A percentile compares a stretch with the other conserved stretches of the same genome.
Conservation (phyloP, 2,329 filamentous ascomycete genomes). For the Botrytis deweyae region DNA sequence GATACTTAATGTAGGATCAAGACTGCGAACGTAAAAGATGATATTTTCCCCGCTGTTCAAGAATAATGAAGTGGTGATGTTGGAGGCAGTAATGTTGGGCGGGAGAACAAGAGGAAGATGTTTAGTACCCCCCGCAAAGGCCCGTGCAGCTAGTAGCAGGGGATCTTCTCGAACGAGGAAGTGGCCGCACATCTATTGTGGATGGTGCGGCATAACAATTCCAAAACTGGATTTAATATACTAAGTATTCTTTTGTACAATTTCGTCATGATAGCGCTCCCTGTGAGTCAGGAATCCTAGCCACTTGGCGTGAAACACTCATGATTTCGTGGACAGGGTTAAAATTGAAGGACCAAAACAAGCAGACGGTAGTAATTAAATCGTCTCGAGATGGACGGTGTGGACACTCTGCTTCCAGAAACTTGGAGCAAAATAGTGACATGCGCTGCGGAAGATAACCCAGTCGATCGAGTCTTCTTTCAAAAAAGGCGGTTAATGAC, state of each 20-base stretch:
- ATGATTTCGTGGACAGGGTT: background rate
- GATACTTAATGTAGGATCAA: background rate
- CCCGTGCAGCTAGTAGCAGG: slow-evolving; percentile 5
- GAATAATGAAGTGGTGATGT: background rate
- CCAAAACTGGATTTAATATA: background rate
- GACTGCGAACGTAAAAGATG: background rate
- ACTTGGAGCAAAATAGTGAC: background rate
- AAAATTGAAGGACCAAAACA: background rate
- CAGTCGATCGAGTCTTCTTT: slow-evolving; percentile 11
- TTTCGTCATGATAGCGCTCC: background rate
- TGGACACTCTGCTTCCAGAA: background rate
- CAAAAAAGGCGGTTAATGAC: background rate
- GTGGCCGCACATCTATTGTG: background rate
- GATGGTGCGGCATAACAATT: background rate
- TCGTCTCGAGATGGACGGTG: background rate
- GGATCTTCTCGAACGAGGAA: slow-evolving; percentile 6
- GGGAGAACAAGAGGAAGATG: background rate
- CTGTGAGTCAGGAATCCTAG: background rate
- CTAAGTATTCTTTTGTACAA: background rate
- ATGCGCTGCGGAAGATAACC: background rate
- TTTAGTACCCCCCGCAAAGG: slow-evolving; percentile 8
- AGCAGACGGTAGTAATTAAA: background rate
- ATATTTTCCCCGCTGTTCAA: background rate
- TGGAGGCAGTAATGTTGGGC: background rate
- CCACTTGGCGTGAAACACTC: slow-evolving; percentile 1